Base-by-base conservation (phyloP, 805 yeast genomes). In the Candida takata region DNA sequence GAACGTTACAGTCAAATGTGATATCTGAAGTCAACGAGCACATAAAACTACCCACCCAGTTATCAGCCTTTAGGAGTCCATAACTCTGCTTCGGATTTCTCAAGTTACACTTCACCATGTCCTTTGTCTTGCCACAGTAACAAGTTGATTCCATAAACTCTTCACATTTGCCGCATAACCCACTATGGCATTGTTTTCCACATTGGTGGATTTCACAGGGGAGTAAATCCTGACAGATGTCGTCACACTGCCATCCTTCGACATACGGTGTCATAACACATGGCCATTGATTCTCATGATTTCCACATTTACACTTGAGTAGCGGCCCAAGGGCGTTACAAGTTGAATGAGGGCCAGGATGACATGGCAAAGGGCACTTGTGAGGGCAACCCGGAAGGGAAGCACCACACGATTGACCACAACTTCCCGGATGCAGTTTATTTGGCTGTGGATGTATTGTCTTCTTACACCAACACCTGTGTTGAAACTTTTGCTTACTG, bases 381-480 rank as follows among this genome's bases (percentile, higher is more conserved):
- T 87, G 97, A 2, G 77, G 69, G 54, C 96, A 83, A 5, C 58
- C 52, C 1, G 59, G 55, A 34, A 79, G 64, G 23, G 72, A 69
- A 26, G 65, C 61, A 34, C 71, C 70, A 62, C 97, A 87, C 1
- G 84, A 69, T 52, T 83, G 87, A 3, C 95, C 95, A 66, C 97
- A 88, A 33, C 92, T 79, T 46, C 87, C 92, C 0, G 96, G 95
- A 33, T 68, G 61, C 34, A 78, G 57, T 14, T 67, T 58, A 48
- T 79, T 77, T 1, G 68, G 58, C 4, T 55, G 61, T 0, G 96
- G 96, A 44, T 83, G 74, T 14, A 73, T 62, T 3, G 70, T 72
- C 49, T 84, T 81, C 1, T 88, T 90, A 65, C 96, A 87, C 97
- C 97, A 87, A 53, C 97, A 87, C 1, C 73, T 73, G 56, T 73